Base-by-base conservation (phyloP, 225 moss, liverwort and hornwort species). In the Pseudisothecium myosuroides region DNA sequence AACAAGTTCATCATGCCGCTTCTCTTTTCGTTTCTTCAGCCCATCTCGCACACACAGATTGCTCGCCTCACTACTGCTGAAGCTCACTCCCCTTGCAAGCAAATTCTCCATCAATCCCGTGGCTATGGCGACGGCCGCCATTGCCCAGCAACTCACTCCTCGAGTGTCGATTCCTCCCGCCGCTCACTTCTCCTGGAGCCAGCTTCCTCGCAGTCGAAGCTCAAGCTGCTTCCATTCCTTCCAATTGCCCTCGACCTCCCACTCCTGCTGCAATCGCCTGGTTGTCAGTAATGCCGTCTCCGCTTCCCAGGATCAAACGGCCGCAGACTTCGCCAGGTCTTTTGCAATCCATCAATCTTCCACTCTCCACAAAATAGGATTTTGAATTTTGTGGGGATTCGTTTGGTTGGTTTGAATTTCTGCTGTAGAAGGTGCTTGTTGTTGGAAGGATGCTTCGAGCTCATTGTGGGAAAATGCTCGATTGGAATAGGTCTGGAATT, bases 91-190 rank as follows among this genome's bases (percentile, higher is more conserved):
- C 49, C 12, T 73, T 29, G 81, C 72, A 81, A n/a, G n/a, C n/a
- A n/a, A n/a, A 59, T 68, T 83, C 75, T 31, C 21, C 86, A 79
- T n/a, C n/a, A n/a, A n/a, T 56, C 64, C 7, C 8, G 63, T 85
- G 87, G 85, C 84, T 69, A 92, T 92, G 92, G 92, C 92, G 90
- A 90, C 89, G 37, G 81, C 90, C 34, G 92, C 89, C 87, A 81
- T 77, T 56, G 81, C 89, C 81, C 83, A 79, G 58, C 87, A 86
- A 71, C 21, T 88, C 12, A 10, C 82, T 64, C 81, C 63, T 36
- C 67, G 66, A 59, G 39, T 76, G 47, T 26, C 34, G 5, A 19
- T 62, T 10, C 47, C 59, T 37, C 21, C 85, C 45, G 59, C 34
- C 34, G 26, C 9, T 36, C 58, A n/a, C n/a, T n/a, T n/a, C n/a